phyloP scores from a whole-genome alignment of 257 asterid species.

The Lavandula angustifolia region DNA sequence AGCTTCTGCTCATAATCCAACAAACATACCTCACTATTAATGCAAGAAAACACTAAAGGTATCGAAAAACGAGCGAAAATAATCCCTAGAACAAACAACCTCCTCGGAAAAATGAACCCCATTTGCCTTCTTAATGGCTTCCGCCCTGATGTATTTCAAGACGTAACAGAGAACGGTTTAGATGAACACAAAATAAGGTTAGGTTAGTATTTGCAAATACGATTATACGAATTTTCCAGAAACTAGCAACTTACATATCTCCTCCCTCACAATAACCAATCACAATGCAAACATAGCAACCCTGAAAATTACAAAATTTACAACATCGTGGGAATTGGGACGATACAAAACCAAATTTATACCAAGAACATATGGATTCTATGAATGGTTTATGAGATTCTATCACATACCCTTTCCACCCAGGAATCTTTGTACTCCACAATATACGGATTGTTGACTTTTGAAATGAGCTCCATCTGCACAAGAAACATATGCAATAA shows the following conservation, averaged over 20 bases:
- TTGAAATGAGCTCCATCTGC: slow-evolving; percentile 98
- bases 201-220: slow-evolving; percentile 13
- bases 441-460: slow-evolving; percentile 71
- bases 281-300: slow-evolving; percentile 97
- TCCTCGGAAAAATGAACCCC: slow-evolving; percentile 90
- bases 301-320: slow-evolving; percentile 52
- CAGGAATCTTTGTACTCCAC: slow-evolving; percentile 99
- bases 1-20: slow-evolving; percentile 66
- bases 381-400: background rate
- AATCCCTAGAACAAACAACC: slow-evolving; percentile 45
- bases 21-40: slow-evolving; percentile 23
- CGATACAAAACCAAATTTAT: background rate
- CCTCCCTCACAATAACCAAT: slow-evolving; percentile 99
- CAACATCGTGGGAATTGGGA: slow-evolving; percentile 26
- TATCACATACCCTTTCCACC: slow-evolving; percentile 88
- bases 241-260: slow-evolving; percentile 77
- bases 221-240: background rate
- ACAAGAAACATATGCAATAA: slow-evolving; percentile 28
- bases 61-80: slow-evolving; percentile 20
- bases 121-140: slow-evolving; percentile 80
- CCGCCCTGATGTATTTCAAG: slow-evolving; percentile 63
- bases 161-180: slow-evolving; percentile 20
- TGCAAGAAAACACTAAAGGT: background rate
- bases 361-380: background rate
- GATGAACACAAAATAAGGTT: slow-evolving; percentile 16